Evolutionary conservation across 768 basidiomycete species (phyloP).

Genomic region (Lepiota venenata): DNA sequence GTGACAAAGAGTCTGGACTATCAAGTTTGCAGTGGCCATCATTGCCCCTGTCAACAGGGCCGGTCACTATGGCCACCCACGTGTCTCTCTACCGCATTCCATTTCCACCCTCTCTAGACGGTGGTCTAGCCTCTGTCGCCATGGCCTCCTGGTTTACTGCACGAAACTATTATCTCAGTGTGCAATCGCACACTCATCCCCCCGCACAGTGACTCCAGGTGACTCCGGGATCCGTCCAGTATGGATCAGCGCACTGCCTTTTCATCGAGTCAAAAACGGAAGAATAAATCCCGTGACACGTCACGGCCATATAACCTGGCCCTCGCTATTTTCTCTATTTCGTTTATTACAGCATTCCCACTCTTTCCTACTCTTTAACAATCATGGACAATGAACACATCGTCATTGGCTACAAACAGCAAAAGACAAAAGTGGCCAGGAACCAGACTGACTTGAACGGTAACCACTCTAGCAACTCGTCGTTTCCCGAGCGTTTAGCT

Average conservation of each 20-base stretch:
- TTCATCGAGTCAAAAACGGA: conserved; percentile 13
- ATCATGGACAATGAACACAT: conserved; percentile 61
- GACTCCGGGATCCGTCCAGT: no score
- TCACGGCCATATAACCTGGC: conserved; percentile 14
- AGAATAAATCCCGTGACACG: conserved; percentile 14
- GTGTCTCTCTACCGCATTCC: background rate
- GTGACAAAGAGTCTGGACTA: background rate
- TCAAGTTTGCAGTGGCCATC: background rate
- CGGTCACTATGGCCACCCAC: conserved; percentile 2
- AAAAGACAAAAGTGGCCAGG: conserved; percentile 61
- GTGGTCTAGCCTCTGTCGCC: background rate
- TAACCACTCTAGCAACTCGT: conserved; percentile 23
- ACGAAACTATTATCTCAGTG: no score
- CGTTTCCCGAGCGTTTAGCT: background rate
- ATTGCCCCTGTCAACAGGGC: conserved; percentile 8
- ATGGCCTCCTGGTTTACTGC: no score
- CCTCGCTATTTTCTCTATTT: conserved; percentile 14
- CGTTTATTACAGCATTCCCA: conserved; percentile 17
- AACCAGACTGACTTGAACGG: conserved; percentile 55
- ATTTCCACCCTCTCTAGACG: background rate
- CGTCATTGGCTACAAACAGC: conserved; percentile 69
- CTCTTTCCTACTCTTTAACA: conserved; percentile 1
- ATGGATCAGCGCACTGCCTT: background rate
- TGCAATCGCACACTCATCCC: background rate
- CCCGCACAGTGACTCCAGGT: no score